Evolutionary conservation across 345 rosid species (phyloP), one percentile per base, ranked within the genome.

Genomic region (Populus tremula): DNA sequence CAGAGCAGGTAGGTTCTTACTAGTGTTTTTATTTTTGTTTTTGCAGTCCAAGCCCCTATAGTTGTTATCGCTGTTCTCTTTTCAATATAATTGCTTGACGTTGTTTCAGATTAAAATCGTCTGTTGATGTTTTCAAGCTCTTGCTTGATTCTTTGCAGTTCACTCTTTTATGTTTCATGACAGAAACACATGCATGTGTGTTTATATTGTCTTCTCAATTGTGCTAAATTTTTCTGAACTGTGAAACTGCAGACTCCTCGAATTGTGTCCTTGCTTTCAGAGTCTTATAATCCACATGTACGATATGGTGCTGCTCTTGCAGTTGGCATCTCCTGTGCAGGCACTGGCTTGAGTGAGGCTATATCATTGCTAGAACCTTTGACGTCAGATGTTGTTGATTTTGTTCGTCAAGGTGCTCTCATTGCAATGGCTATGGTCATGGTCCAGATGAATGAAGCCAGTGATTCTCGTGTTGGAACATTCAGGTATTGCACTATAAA

Each of bases 371-470:
- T 96, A 47, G 99, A 96, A 88, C 99, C 98, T 69, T 87, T 96
- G 76, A 96, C 97, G 17, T 94, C 97, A 67, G 98, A 96, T 86
- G 98, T 94, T 39, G 98, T 96, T 66, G 98, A 94, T 85, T 96
- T 96, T 89, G 99, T 96, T 87, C 97, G 98, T 68, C 99, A 96
- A 91, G 98, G 99, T 86, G 99, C 99, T 50, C 92, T 96, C 70
- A 91, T 96, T 81, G 98, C 99, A 62, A 94, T 94, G 99, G 98
- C 99, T 56, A 96, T 96, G 99, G 99, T 96, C 78, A 90, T 96
- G 98, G 88, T 91, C 79, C 99, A 96, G 88, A 87, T 87, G 71
- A 96, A 91, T 74, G 98, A 92, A 88, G 99, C 98, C 39, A 90
- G 93, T 71, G 99, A 94, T 85, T 94, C 98, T 77, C 98, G 98